A percentile compares a stretch with the other conserved stretches of the same genome.
phyloP scores from a whole-genome alignment of 768 basidiomycete species.

The Amanita brunnescens region DNA sequence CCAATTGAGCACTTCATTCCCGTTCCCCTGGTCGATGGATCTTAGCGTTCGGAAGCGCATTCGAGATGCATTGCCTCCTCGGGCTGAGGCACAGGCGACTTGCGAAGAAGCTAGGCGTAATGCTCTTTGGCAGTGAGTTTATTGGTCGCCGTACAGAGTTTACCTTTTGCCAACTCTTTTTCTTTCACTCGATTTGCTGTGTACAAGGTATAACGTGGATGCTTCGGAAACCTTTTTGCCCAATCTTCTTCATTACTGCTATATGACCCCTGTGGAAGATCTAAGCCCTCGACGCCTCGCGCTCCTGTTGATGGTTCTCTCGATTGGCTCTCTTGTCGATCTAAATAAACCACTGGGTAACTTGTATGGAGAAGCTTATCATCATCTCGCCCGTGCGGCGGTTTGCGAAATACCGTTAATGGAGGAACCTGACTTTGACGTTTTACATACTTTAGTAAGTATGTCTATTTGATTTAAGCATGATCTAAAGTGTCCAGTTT shows the following conservation, averaged over 20 bases:
- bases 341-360: slow-evolving; percentile 45
- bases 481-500: slow-evolving; percentile 22
- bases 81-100: slow-evolving; percentile 46
- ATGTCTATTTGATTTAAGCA: background rate
- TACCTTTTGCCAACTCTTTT: slow-evolving; percentile 9
- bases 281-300: slow-evolving; percentile 61
- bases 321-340: slow-evolving; percentile 65
- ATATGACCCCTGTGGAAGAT: slow-evolving; percentile 48
- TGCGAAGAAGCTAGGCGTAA: slow-evolving; percentile 59
- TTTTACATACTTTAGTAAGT: slow-evolving; percentile 55
- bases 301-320: slow-evolving; percentile 61
- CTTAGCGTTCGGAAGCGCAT: slow-evolving; percentile 56
- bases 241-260: slow-evolving; percentile 61
- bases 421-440: slow-evolving; percentile 69
- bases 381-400: slow-evolving; percentile 56
- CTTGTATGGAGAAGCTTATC: slow-evolving; percentile 55
- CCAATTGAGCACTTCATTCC: slow-evolving; percentile 58
- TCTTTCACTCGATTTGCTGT: slow-evolving; percentile 5
- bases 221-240: slow-evolving; percentile 63
- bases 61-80: slow-evolving; percentile 51
- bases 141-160: background rate
- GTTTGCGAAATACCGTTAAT: slow-evolving; percentile 68
- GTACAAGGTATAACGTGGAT: slow-evolving; percentile 54
- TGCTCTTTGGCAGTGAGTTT: slow-evolving; percentile 64
- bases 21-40: slow-evolving; percentile 60